Percentiles rank a stretch among this genome's conserved stretches.
Conservation (phyloP, 306 rosid species). For the Medicago lupulina region DNA sequence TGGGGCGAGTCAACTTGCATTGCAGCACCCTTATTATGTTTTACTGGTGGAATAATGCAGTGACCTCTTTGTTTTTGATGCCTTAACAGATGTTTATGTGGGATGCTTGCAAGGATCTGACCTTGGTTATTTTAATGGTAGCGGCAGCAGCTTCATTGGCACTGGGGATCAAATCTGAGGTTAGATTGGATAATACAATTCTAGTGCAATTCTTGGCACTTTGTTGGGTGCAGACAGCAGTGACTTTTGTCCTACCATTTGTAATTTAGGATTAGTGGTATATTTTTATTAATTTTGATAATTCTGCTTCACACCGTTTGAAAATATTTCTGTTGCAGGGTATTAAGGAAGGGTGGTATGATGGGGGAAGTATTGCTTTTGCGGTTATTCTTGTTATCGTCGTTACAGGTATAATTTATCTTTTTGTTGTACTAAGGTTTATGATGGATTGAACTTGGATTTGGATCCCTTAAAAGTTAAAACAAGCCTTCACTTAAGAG, state of each 20-base stretch:
- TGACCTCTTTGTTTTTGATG: constrained; percentile 35
- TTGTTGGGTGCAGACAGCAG: not conserved
- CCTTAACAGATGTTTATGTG: constrained; percentile 79
- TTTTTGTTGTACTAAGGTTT: constrained; percentile 13
- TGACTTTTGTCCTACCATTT: constrained; percentile 9
- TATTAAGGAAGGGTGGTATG: constrained; percentile 96
- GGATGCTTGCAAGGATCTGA: constrained; percentile 99
- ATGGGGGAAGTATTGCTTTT: constrained; percentile 99
- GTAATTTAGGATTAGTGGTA: constrained; percentile 32
- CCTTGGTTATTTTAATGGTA: constrained; percentile 88
- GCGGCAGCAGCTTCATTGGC: constrained; percentile 97
- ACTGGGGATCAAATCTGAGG: constrained; percentile 96
- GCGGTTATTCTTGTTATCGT: constrained; percentile 94
- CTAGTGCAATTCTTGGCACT: constrained; percentile 19
- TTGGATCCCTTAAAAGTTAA: not conserved
- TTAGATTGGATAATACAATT: constrained; percentile 47
- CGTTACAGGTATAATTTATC: constrained; percentile 73
- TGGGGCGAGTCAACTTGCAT: constrained; percentile 6
- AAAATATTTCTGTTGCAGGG: constrained; percentile 60
- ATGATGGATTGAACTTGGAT: constrained; percentile 9
- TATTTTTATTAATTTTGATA: constrained; percentile 13
- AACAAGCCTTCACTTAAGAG: not conserved
- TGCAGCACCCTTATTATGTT: constrained; percentile 1
- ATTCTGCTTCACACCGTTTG: constrained; percentile 3
- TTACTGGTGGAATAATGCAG: not conserved